Base-by-base conservation (phyloP, 306 rosid species). In the Vicia villosa region DNA sequence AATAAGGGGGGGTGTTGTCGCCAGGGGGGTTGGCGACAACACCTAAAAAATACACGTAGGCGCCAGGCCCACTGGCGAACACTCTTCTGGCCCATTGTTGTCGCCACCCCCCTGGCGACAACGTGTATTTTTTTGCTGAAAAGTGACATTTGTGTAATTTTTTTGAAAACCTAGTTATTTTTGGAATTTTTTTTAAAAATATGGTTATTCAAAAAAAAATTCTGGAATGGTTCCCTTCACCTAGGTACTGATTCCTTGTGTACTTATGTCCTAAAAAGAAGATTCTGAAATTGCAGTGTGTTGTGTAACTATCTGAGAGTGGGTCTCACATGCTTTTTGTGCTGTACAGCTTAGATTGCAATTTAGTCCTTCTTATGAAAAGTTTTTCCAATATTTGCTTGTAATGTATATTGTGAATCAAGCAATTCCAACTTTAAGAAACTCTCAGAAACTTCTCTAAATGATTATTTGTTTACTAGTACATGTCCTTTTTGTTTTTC, bases 331-430 rank as follows among this genome's bases (percentile, higher is more conserved):
- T 68, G 38, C 47, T 45, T 68, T 61, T 7, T 34, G 12, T 79
- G 83, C 72, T 42, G 40, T 68, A 79, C 75, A 79, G 75, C 83
- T 41, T 79, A 58, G 32, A 63, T 49, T 78, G 66, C 82, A 73
- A 78, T 72, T 51, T 28, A 60, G 58, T 34, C 38, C 38, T 50
- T 72, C 62, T 8, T 17, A 3, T 50, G 10, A 68, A 46, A 21
- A 20, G 68, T 12, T 46, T 37, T 55, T 56, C 50, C 46, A 56
- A 66, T 69, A 66, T 70, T 47, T 77, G 66, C 36, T 60, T 62
- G 6, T 28, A 6, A 4, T 34, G 40, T 73, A 11, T 47, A 49
- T 34, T 58, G n/a, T 34, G 38, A 70, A 64, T 81, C 65, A 64
- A 46, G 63, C 67, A 38, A 56, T 57, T 52, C 28, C 49, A 69